Percentiles rank a stretch among this genome's conserved stretches.
phyloP scores from a whole-genome alignment of 345 rosid species.

The Dipteronia dyeriana region DNA sequence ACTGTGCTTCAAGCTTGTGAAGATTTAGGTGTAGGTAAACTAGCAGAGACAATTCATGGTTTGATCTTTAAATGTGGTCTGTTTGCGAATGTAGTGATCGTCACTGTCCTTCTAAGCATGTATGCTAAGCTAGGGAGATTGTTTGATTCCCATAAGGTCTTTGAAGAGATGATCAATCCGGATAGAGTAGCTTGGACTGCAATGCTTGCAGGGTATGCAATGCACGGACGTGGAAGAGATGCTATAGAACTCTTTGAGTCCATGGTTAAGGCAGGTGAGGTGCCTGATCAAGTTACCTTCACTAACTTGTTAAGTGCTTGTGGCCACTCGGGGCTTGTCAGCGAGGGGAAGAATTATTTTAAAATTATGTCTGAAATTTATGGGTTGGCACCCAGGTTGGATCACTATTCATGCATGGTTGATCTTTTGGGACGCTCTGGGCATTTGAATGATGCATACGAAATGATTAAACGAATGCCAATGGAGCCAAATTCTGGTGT shows the following conservation, averaged over 20 bases:
- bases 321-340: constrained; percentile 65
- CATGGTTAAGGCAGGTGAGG: constrained; percentile 46
- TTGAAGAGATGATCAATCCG: constrained; percentile 44
- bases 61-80: constrained; percentile 38
- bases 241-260: constrained; percentile 55
- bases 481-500: constrained; percentile 68
- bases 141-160: constrained; percentile 41
- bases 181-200: constrained; percentile 83
- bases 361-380: constrained; percentile 44
- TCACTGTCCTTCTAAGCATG: constrained; percentile 51
- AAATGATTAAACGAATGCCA: constrained; percentile 58
- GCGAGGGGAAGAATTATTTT: constrained; percentile 62
- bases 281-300: constrained; percentile 77
- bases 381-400: constrained; percentile 49
- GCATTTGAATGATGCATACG: constrained; percentile 49
- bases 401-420: constrained; percentile 77
- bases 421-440: constrained; percentile 80
- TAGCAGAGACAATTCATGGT: constrained; percentile 57
- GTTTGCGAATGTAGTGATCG: constrained; percentile 27
- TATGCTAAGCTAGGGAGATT: constrained; percentile 62
- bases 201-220: constrained; percentile 68
- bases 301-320: constrained; percentile 78
- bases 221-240: constrained; percentile 65
- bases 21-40: constrained; percentile 44
- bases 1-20: constrained; percentile 57